Evolutionary conservation across 2,329 filamentous ascomycete species (phyloP), one percentile per base, ranked within the genome.

Genomic region (Scedosporium boydii): DNA sequence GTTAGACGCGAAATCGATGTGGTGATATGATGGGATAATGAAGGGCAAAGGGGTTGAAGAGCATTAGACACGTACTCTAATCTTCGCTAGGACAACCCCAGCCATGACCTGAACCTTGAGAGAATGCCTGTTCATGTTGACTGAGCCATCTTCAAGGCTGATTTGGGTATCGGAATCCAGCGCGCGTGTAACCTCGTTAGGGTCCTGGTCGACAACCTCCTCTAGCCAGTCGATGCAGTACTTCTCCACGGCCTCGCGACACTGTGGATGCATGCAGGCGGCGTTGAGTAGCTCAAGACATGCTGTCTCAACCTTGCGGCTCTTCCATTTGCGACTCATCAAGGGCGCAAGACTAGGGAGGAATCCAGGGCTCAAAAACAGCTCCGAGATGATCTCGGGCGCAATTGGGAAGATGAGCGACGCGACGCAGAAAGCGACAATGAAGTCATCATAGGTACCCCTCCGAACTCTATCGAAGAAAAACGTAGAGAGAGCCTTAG

Each of bases 401-500:
- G 90, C 86, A 60, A 99, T 83, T 1, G 95, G 93, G 71, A 99
- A 99, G 7, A 96, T 85, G 23, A 87, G 86, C 1, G 92, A 86
- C 5, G 92, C 91, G n/a, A 93, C 92, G 61, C 93, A 98, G 73
- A 97, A 98, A 5, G 93, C 93, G 59, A 95, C 81, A 62, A 96
- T 91, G 67, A 96, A 85, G 73, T 96, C 91, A 69, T 97, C 93
- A 66, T 92, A 90, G 26, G 89, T 93, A 60, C 87, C 87, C 66
- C 88, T 86, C 67, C 83, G 77, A 16, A 96, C 80, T 61, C 88
- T 86, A 16, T 83, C 79, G 61, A 87, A 87, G 71, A 97, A 89
- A 72, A 95, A 93, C 4, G 83, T 82, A 4, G 84, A 83, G 59
- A 97, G 84, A 66, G 87, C 83, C 66, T 85, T 80, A 66, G 86